Base-by-base conservation (phyloP, 1,139 yeast species). In the Ogataea hybrid region DNA sequence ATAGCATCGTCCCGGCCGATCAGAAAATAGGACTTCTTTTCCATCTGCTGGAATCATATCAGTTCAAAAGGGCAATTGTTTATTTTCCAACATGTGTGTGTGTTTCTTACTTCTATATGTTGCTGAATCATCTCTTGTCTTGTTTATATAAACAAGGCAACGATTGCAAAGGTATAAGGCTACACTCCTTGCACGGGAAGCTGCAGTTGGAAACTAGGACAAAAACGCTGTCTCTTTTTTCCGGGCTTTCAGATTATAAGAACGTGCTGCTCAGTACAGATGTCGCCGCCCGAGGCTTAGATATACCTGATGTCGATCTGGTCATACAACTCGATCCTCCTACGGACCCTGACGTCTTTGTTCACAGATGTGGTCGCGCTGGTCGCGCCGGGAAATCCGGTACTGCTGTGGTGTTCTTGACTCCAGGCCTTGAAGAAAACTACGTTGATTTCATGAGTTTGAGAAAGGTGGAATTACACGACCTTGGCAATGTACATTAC, bases 221-320 rank as follows among this genome's bases (percentile, higher is more conserved):
- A 46, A 84, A 78, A 58, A 84, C 96, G 0, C 66, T 89, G 33
- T 70, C 71, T 16, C 69, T 63, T 23, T 90, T 89, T 56, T 64
- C 80, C 1, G 71, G 71, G 6, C 56, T 66, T 1, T 54, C 64
- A 25, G 56, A 69, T 18, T 57, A 63, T 4, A 81, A 79, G 49
- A 70, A 81, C n/a, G 77, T 89, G 0, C 63, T 90, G 17, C 68
- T 90, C 66, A 82, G 92, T 4, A 84, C 94, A 0, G 94, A 84
- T 67, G 90, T 84, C 18, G 96, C 97, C 2, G 96, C 96, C 0
- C 73, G 97, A 62, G 97, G 97, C 32, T 78, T 90, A 25, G 97
- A 90, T 67, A 80, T 89, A 25, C 95, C 96, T 1, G 92, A 88
- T 45, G 96, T 89, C 12, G 97, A 90, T 57, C 65, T 89, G 29